These are phyloP conservation scores for Pecoramyces ruminantium DNA, from an alignment of 192 early-diverging fungal species.

Conservation along the genomic window DNA sequence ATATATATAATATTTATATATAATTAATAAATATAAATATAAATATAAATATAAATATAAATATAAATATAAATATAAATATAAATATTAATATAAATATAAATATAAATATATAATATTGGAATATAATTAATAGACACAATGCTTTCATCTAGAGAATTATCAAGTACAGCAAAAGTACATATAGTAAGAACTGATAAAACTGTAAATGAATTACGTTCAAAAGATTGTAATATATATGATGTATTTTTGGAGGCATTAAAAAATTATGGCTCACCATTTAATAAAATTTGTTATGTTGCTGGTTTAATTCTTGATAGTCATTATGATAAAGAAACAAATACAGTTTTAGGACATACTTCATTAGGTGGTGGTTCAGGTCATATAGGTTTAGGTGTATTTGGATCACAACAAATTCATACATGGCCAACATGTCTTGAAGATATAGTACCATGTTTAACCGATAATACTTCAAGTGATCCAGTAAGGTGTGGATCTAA, in stretches of 20 bases:
- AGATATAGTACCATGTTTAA: slow-evolving; percentile 31
- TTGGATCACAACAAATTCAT: slow-evolving; percentile 47
- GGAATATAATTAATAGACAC: background rate
- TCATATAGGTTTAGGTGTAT: slow-evolving; percentile 34
- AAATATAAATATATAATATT: background rate
- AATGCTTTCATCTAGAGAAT: background rate
- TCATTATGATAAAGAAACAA: slow-evolving; percentile 27
- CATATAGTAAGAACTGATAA: background rate
- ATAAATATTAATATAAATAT: background rate
- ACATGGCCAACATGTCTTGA: slow-evolving; percentile 43
- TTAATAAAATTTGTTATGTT: slow-evolving; percentile 19
- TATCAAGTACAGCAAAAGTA: background rate
- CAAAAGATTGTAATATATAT: slow-evolving; percentile 14
- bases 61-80: background rate
- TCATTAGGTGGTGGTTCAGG: slow-evolving; percentile 42
- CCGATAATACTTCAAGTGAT: slow-evolving; percentile 34
- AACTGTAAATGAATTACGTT: background rate
- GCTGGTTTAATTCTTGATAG: slow-evolving; percentile 39
- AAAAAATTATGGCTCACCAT: slow-evolving; percentile 22
- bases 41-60: background rate
- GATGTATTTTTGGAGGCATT: slow-evolving; percentile 25
- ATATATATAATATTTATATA: background rate
- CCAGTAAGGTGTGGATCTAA: slow-evolving; percentile 9
- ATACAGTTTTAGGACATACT: slow-evolving; percentile 36
- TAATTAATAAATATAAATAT: background rate